Evolutionary conservation across 1,284 basidiomycete genomes (phyloP), one percentile per base, ranked within the genome.

Genomic region (Psilocybe mexicana): DNA sequence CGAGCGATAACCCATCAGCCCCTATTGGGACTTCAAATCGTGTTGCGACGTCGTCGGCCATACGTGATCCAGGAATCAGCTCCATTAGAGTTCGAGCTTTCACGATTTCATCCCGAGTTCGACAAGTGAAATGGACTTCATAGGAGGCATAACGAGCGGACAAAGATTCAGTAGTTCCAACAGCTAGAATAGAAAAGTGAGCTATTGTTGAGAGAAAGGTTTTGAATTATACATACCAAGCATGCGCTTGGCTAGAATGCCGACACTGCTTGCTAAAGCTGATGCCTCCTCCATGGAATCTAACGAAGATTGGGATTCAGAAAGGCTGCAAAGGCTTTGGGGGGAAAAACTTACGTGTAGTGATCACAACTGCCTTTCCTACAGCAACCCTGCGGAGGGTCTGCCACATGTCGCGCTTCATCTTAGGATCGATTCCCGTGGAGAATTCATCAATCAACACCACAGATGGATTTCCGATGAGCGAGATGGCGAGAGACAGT

Each of bases 371-470:
- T 2, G 86, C 83, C 69, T 89, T 86, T 47, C 87, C 85, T 46
- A 80, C 76, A 1, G 85, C 77, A 7, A 89, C 85, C 42, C 79
- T 80, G 51, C 85, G 78, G 49, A 93, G 75, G 0, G 88, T 90
- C 12, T 77, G 77, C 91, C 91, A 93, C 82, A 93, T 90, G 28
- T 91, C 88, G 45, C 91, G 77, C 71, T 92, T 93, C 77, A 87
- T 91, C 72, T 86, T 91, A 2, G 90, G 87, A 68, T 93, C 92
- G 26, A 93, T 85, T 6, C 92, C 92, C 1, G 88, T 91, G 2
- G 87, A 90, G 69, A 92, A 92, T 69, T 93, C 90, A 67, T 94
- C 91, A 47, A 94, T 91, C 38, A 93, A 78, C 3, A 93, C 74
- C 6, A 92, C 89, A 1, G 86, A 76, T 0, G 90, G 88, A 66